Evolutionary conservation across 495 filamentous ascomycete species (phyloP).

Genomic region (Pseudoneurospora amorphoporcata): DNA sequence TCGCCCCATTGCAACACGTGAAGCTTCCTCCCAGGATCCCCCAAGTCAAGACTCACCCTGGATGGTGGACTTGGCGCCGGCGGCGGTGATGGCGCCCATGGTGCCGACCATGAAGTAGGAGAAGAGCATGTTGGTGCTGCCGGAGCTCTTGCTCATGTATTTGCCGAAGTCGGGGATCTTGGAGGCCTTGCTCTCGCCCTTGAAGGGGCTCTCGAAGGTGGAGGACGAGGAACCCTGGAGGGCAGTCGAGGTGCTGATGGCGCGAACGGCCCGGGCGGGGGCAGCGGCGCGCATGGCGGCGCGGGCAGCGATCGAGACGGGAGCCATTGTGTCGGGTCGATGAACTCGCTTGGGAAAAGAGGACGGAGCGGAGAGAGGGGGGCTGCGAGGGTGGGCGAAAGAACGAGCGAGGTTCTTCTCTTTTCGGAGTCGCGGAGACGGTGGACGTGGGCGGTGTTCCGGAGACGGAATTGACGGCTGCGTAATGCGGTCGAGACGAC

Average conservation of each 20-base stretch:
- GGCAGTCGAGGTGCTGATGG: conserved; percentile 35
- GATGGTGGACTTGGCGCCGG: conserved; percentile 92
- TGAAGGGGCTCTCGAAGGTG: conserved; percentile 47
- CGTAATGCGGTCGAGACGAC: conserved; percentile 1
- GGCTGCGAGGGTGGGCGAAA: neutral
- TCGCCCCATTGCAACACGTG: too few species aligned
- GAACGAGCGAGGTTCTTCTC: neutral
- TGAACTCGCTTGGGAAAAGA: neutral
- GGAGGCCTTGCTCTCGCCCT: conserved; percentile 43
- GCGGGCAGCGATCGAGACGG: conserved; percentile 37
- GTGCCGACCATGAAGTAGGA: conserved; percentile 97
- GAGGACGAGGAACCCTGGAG: conserved; percentile 24
- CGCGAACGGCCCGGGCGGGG: conserved; percentile 29
- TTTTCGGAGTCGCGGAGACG: neutral
- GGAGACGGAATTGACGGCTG: neutral
- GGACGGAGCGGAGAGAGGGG: neutral
- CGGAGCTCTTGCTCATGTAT: conserved; percentile 59
- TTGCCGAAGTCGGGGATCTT: conserved; percentile 85
- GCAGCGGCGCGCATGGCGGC: conserved; percentile 33
- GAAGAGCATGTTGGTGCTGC: conserved; percentile 71
- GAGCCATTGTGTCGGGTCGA: conserved; percentile 28
- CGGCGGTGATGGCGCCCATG: conserved; percentile 79
- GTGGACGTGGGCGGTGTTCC: neutral
- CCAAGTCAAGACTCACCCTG: conserved; percentile 57
- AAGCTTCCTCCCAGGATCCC: neutral